These are phyloP conservation scores for Lactarius psammicola DNA, from an alignment of 768 basidiomycete genomes.

Conservation along the genomic window DNA sequence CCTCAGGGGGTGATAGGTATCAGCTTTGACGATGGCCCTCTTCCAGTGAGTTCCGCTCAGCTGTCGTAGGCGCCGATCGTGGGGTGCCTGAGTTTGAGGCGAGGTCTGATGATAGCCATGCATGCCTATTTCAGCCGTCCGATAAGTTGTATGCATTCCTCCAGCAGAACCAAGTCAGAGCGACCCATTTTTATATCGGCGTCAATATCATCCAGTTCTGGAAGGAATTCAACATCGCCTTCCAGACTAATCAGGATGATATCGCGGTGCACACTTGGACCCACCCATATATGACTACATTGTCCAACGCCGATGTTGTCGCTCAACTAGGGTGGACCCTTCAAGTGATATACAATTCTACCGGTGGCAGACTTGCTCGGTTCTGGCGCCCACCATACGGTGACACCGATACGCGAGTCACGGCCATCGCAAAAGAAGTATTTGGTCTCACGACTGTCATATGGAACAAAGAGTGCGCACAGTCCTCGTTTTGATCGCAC, in stretches of 20 bases:
- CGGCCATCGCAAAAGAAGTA: slow-evolving; percentile 81
- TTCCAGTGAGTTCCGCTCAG: slow-evolving; percentile 21
- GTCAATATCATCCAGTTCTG: slow-evolving; percentile 40
- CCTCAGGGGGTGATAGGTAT: slow-evolving; percentile 41
- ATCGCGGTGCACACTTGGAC: slow-evolving; percentile 61
- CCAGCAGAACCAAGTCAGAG: slow-evolving; percentile 37
- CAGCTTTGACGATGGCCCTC: slow-evolving; percentile 41
- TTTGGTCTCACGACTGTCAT: slow-evolving; percentile 82
- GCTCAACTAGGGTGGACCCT: slow-evolving; percentile 82
- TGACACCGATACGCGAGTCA: slow-evolving; percentile 79
- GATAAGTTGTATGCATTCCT: slow-evolving; percentile 42
- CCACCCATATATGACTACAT: slow-evolving; percentile 79
- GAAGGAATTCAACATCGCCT: slow-evolving; percentile 37
- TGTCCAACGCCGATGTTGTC: slow-evolving; percentile 63
- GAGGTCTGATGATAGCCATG: slow-evolving; percentile 3
- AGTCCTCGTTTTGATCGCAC: slow-evolving; percentile 1
- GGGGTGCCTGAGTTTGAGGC: no score
- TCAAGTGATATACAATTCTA: slow-evolving; percentile 75
- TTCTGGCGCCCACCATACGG: slow-evolving; percentile 93
- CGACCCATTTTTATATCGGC: slow-evolving; percentile 51
- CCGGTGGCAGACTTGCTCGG: slow-evolving; percentile 66
- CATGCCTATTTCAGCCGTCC: slow-evolving; percentile 27
- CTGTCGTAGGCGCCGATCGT: neutral
- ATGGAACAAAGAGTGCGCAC: slow-evolving; percentile 84
- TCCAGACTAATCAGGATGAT: slow-evolving; percentile 37